A percentile compares a stretch with the other conserved stretches of the same genome.
These are phyloP conservation scores for Bipolaris oryzae DNA, from an alignment of 2,329 filamentous ascomycete genomes.

Conservation along the genomic window DNA sequence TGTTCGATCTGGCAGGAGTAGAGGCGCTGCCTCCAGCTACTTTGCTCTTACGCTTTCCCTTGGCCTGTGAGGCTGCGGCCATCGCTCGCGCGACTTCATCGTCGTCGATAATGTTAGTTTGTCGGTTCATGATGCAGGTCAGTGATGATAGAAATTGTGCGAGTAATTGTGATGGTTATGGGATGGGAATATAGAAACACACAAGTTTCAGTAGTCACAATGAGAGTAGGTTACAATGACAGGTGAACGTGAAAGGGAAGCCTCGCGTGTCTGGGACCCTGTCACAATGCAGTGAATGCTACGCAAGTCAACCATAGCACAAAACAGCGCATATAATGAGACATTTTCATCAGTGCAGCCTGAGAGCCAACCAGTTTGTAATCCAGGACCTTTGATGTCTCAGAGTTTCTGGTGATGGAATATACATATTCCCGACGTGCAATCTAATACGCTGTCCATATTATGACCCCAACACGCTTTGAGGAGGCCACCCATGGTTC, in stretches of 20 bases:
- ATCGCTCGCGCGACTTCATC: slow-evolving; percentile 4
- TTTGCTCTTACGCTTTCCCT: slow-evolving; percentile 1
- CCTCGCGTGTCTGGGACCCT: slow-evolving; percentile 6
- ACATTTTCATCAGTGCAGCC: background rate
- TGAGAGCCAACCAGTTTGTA: background rate
- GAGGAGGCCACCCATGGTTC: too few relatives aligned
- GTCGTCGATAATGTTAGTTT: slow-evolving; percentile 9
- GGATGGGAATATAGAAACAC: background rate
- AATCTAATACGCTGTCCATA: background rate
- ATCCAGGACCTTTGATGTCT: background rate
- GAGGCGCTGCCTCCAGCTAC: background rate
- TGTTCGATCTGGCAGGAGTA: background rate
- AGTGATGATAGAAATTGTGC: background rate
- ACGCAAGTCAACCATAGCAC: background rate
- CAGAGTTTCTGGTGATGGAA: background rate
- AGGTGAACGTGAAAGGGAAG: background rate
- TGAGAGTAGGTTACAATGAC: background rate
- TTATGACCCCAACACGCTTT: too few relatives aligned
- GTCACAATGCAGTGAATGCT: slow-evolving; percentile 8
- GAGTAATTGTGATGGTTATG: background rate
- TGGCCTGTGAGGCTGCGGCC: background rate
- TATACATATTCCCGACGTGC: background rate
- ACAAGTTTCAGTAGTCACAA: background rate
- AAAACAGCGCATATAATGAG: background rate
- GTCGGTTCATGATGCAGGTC: background rate